These are phyloP conservation scores for Balansia obtecta DNA, from an alignment of 2,329 filamentous ascomycete species.

Conservation along the genomic window DNA sequence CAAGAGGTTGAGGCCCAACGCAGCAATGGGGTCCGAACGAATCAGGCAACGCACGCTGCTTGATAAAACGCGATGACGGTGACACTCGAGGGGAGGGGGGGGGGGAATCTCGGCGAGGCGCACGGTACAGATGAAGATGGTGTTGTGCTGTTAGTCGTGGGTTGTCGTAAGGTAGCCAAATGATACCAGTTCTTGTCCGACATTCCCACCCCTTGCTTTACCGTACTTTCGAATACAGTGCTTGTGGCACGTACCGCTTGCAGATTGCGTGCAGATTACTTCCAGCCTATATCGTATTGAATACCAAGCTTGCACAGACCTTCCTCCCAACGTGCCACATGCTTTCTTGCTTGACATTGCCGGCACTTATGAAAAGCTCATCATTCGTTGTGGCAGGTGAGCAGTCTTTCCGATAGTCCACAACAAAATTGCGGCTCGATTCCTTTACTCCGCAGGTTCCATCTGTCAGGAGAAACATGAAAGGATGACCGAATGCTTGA, in stretches of 20 bases:
- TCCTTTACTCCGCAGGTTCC: no score
- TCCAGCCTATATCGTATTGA: neutral
- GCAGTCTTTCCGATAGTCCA: neutral
- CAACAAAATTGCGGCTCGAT: neutral
- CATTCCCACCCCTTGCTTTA: neutral
- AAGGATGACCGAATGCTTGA: no score
- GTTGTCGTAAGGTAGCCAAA: neutral
- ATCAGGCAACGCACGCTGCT: neutral
- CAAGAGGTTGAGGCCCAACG: neutral
- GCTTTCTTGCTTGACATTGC: neutral
- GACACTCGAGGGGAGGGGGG: neutral
- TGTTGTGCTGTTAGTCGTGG: neutral
- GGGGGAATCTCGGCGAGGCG: neutral
- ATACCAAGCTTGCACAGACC: constrained; percentile 1
- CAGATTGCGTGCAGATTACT: neutral
- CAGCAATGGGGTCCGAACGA: neutral
- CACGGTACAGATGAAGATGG: neutral
- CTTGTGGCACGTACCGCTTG: neutral
- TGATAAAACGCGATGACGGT: neutral
- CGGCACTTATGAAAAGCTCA: neutral
- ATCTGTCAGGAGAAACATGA: no score
- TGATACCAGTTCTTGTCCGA: neutral
- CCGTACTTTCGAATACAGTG: neutral
- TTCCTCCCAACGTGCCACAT: neutral
- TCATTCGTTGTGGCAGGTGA: neutral